Base-by-base conservation (phyloP, 768 basidiomycete species). In the Boletus sp. region DNA sequence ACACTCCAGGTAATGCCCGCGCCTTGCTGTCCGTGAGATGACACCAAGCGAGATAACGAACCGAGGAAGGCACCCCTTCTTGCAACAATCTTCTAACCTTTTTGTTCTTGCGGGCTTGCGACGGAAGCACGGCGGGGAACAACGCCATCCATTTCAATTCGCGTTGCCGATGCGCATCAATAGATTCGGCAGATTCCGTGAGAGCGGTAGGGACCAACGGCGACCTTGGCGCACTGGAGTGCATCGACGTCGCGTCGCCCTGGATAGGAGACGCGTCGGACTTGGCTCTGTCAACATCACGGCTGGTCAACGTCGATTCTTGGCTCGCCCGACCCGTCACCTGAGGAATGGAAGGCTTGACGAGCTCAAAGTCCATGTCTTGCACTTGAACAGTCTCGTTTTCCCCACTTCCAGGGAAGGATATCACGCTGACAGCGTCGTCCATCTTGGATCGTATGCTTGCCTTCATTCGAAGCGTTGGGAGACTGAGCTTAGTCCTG, bases 31-130 rank as follows among this genome's bases (percentile, higher is more conserved):
- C 87, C 7, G 85, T 86, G 11, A 93, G 70, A 65, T 87, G 84
- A 17, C 83, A 82, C 92, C 92, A 94, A 4, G 93, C 90, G 15
- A 85, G 80, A 59, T 90, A 93, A 10, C 92, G 78, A 25, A 94
- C 89, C 11, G 86, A 89, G 10, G 87, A 83, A 0, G 92, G 92
- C 1, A 94, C 87, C 35, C 84, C 83, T n/a, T 91, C 88, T 41
- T 84, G 71, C 29, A 93, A 61, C 7, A 94, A 70, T 62, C 85
- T 87, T 58, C 82, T 79, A 11, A 91, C 77, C 64, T 93, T 93
- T 71, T 92, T 92, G 67, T 73, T 87, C 75, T 88, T 93, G 47
- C 83, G 77, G 2, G 87, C 81, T 59, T 87, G 83, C 3, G 83
- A 70, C 0, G 90, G 73, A 1, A 82, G 75, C 0, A 79, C 76